Percentiles rank a stretch among this genome's conserved stretches.
phyloP scores from a whole-genome alignment of 371 early-diverging fungal species.

The Apophysomyces sp. region DNA sequence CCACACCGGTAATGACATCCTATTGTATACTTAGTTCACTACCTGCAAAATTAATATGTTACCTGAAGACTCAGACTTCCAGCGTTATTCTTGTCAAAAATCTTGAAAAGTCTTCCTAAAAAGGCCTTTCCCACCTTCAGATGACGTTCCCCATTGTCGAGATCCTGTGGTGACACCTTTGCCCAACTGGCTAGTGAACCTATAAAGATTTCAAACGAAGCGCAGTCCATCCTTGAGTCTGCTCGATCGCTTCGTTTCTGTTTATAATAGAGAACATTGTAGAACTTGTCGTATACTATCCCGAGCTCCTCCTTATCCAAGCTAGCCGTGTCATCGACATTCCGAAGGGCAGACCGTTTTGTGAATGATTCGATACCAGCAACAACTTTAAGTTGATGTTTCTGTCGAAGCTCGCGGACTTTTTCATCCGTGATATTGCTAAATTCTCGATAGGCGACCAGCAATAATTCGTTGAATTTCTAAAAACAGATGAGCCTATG shows the following conservation, averaged over 20 bases:
- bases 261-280: slow-evolving; percentile 77
- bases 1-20: slow-evolving; percentile 81
- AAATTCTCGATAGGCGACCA: slow-evolving; percentile 91
- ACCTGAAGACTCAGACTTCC: slow-evolving; percentile 65
- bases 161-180: slow-evolving; percentile 15
- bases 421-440: slow-evolving; percentile 75
- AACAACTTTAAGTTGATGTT: slow-evolving; percentile 88
- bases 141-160: slow-evolving; percentile 33
- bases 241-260: slow-evolving; percentile 23
- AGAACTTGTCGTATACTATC: slow-evolving; percentile 89
- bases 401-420: slow-evolving; percentile 80
- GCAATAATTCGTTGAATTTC: slow-evolving; percentile 89
- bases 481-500: slow-evolving; percentile 1
- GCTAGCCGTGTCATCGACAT: slow-evolving; percentile 68
- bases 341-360: slow-evolving; percentile 84
- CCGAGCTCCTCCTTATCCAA: slow-evolving; percentile 87
- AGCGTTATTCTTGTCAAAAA: slow-evolving; percentile 55
- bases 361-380: slow-evolving; percentile 93
- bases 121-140: slow-evolving; percentile 48
- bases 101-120: slow-evolving; percentile 52
- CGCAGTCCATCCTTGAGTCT: slow-evolving; percentile 33
- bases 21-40: slow-evolving; percentile 23
- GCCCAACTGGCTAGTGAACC: slow-evolving; percentile 39
- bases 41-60: background rate
- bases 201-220: slow-evolving; percentile 35